Conservation (phyloP, 2,329 filamentous ascomycete genomes). For the Claviceps arundinis region DNA sequence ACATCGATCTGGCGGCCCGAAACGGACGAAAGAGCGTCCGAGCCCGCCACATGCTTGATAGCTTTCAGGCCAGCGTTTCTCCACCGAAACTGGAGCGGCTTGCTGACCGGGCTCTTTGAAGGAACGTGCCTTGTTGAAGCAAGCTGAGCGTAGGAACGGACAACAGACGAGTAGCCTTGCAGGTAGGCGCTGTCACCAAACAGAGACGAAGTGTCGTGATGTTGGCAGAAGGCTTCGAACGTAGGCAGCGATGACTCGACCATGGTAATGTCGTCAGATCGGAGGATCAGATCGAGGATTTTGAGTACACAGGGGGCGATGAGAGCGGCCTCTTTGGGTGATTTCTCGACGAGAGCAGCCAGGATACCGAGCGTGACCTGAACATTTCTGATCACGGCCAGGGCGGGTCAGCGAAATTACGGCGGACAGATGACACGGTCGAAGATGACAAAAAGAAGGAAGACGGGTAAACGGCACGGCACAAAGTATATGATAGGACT, state of each 20-base stretch:
- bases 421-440: not conserved
- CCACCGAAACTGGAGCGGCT: slow-evolving; percentile 68
- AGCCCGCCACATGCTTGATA: slow-evolving; percentile 67
- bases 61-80: slow-evolving; percentile 61
- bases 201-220: slow-evolving; percentile 76
- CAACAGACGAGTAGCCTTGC: slow-evolving; percentile 67
- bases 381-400: slow-evolving; percentile 52
- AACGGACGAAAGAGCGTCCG: slow-evolving; percentile 64
- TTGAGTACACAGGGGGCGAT: slow-evolving; percentile 77
- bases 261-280: slow-evolving; percentile 80
- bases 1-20: slow-evolving; percentile 63
- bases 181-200: slow-evolving; percentile 78
- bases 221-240: slow-evolving; percentile 76
- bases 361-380: slow-evolving; percentile 92
- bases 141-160: slow-evolving; percentile 66
- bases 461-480: not conserved
- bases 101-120: slow-evolving; percentile 43
- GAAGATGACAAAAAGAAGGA: not conserved
- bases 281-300: slow-evolving; percentile 70
- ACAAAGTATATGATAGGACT: slow-evolving; percentile 12
- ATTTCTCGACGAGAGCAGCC: slow-evolving; percentile 82
- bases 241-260: slow-evolving; percentile 79
- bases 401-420: not conserved
- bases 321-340: slow-evolving; percentile 77
- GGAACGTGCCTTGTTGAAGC: slow-evolving; percentile 49